These are phyloP conservation scores for Gastrolobium bilobum DNA, from an alignment of 306 rosid species.

Conservation along the genomic window DNA sequence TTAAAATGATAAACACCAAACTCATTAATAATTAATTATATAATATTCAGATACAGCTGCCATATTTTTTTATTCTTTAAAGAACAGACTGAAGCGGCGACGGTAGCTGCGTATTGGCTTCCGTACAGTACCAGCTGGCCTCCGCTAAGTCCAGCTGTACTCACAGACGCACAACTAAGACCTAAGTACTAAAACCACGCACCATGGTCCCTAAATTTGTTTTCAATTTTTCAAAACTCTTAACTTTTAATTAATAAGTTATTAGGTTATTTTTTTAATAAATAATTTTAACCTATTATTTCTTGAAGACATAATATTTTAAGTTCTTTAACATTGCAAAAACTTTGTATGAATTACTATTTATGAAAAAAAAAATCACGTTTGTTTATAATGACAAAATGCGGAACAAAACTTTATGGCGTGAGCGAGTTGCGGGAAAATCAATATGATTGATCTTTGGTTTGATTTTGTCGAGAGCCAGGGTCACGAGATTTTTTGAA, in stretches of 20 bases:
- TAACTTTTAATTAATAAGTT: background rate
- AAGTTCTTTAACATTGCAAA: too few species aligned
- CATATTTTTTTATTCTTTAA: background rate
- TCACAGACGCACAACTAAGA: slow-evolving; percentile 9
- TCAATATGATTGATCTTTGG: background rate
- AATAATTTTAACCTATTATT: too few species aligned
- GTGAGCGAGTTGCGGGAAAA: slow-evolving; percentile 2
- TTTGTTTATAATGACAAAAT: too few species aligned
- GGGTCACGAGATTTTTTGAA: slow-evolving; percentile 3
- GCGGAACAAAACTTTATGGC: too few species aligned
- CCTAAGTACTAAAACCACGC: background rate
- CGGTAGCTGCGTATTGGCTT: slow-evolving; percentile 48
- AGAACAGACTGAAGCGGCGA: slow-evolving; percentile 49
- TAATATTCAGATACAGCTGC: background rate
- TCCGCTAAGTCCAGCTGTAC: slow-evolving; percentile 55
- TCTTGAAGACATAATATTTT: too few species aligned
- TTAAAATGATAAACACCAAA: too few species aligned
- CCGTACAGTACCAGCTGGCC: slow-evolving; percentile 59
- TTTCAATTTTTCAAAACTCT: background rate
- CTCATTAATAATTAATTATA: background rate
- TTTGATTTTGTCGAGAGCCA: background rate
- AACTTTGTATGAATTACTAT: too few species aligned
- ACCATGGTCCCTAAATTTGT: background rate
- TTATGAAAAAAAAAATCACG: too few species aligned
- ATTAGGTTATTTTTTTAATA: too few species aligned